phyloP scores from a whole-genome alignment of 495 filamentous ascomycete species.

The Lophium mytilinum region DNA sequence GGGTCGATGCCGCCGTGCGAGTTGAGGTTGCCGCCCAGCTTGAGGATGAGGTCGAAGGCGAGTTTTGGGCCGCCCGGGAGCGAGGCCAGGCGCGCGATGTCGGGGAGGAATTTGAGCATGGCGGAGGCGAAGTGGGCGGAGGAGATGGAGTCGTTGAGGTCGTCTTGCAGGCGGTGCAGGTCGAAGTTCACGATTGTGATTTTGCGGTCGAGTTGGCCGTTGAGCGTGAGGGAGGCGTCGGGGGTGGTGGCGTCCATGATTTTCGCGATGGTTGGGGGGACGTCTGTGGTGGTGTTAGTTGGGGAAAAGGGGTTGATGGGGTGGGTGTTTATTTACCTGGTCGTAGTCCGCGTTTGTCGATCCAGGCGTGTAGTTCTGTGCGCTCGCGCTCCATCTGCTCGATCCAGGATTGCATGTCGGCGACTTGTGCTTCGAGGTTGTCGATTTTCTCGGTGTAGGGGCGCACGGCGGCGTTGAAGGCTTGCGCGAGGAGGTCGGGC shows the following conservation, averaged over 20 bases:
- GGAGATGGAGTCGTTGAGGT: slow-evolving; percentile 40
- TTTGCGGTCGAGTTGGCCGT: slow-evolving; percentile 47
- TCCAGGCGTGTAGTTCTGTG: slow-evolving; percentile 43
- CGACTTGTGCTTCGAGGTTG: slow-evolving; percentile 37
- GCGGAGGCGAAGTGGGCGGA: slow-evolving; percentile 38
- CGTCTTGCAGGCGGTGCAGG: slow-evolving; percentile 46
- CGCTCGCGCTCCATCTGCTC: slow-evolving; percentile 41
- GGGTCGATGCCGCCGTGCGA: slow-evolving; percentile 41
- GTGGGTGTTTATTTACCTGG: slow-evolving; percentile 35
- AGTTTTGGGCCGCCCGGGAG: slow-evolving; percentile 38
- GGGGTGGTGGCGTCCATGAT: slow-evolving; percentile 40
- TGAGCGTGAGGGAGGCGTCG: slow-evolving; percentile 37
- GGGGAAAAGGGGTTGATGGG: background rate
- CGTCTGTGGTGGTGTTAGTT: slow-evolving; percentile 31
- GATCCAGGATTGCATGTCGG: slow-evolving; percentile 37
- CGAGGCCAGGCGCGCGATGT: slow-evolving; percentile 37
- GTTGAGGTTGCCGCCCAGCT: slow-evolving; percentile 45
- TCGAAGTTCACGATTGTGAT: slow-evolving; percentile 49
- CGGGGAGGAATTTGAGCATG: slow-evolving; percentile 43
- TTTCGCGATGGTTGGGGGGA: slow-evolving; percentile 42
- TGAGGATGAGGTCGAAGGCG: slow-evolving; percentile 45
- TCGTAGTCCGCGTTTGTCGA: slow-evolving; percentile 44
- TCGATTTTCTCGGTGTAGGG: slow-evolving; percentile 43
- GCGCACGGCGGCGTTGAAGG: slow-evolving; percentile 43
- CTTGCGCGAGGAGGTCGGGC: slow-evolving; percentile 41